These are phyloP conservation scores for Phytophthora pistaciae DNA, from an alignment of 352 stramenopile species.

Conservation along the genomic window DNA sequence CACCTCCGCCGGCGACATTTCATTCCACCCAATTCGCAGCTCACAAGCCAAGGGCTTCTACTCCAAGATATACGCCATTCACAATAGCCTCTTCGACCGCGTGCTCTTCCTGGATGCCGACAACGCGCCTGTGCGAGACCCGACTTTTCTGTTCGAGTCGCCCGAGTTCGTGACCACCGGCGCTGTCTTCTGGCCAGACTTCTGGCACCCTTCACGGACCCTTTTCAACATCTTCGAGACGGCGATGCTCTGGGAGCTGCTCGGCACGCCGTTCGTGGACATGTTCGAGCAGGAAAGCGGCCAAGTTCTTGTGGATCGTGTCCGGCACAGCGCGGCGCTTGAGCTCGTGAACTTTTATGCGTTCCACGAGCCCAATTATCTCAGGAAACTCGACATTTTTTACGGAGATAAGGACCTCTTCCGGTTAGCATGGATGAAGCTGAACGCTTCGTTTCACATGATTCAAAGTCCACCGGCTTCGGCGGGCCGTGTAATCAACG, in stretches of 20 bases:
- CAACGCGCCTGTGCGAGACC: slow-evolving; percentile 48
- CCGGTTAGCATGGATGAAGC: not conserved
- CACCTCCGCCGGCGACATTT: not conserved
- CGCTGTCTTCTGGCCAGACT: slow-evolving; percentile 65
- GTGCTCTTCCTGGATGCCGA: slow-evolving; percentile 25
- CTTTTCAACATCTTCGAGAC: no score
- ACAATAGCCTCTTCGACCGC: slow-evolving; percentile 40
- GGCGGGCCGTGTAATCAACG: not conserved
- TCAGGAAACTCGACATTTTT: not conserved
- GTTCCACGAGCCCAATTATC: not conserved
- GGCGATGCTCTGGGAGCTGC: no score
- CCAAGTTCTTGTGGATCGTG: not conserved
- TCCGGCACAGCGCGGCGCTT: not conserved
- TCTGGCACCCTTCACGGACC: slow-evolving; percentile 41
- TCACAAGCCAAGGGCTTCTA: slow-evolving; percentile 37
- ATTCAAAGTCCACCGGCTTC: not conserved
- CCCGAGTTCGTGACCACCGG: slow-evolving; percentile 39
- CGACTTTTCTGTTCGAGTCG: slow-evolving; percentile 50
- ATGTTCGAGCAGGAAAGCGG: no score
- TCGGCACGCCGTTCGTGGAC: no score
- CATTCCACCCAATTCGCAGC: not conserved
- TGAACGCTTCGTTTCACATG: not conserved
- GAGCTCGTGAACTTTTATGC: not conserved
- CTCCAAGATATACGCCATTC: slow-evolving; percentile 50
- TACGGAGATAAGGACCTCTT: not conserved